Base-by-base conservation (phyloP, 441 rosid genomes). In the Omphalea diandra region DNA sequence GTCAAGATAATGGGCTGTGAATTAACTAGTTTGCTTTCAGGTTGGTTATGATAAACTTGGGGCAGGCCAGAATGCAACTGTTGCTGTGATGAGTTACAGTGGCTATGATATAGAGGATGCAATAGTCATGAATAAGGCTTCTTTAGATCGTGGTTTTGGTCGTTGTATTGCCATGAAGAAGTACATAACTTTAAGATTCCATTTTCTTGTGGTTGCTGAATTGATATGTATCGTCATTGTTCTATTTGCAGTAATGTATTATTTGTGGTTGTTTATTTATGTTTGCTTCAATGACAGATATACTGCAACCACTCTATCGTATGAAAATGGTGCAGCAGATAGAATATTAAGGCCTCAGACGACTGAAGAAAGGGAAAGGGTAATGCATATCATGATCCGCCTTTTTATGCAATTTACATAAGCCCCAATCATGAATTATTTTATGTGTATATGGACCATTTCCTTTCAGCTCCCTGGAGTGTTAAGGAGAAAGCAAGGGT, bases 51-150 rank as follows among this genome's bases (percentile, higher is more conserved):
- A 95, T 81, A 93, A 93, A 80, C 99, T 95, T 77, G 98, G 99
- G 75, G 99, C 98, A 67, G 99, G 99, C 75, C 99, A 95, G 80
- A 95, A 95, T 87, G 99, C 99, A 65, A 95, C 96, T 71, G 97
- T 95, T 82, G 97, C 97, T 73, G 99, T 95, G 57, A 93, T 93
- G 94, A 93, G 98, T 81, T 86, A 89, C 71, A 88, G 88, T 83
- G 99, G 99, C 77, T 95, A 95, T 72, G 99, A 95, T 83, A 95
- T 93, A 79, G 98, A 95, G 81, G 98, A 95, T 67, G 98, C 99
- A 50, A 95, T 95, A 68, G 98, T 95, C 73, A 93, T 93, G 99
- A 95, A 95, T 81, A 93, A 95, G 80, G 78, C 98, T 43, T 93
- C 98, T 78, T 82, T 95, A 40, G 99, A 95, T 80, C 98, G 99